Percentiles rank a stretch among this genome's conserved stretches.
phyloP scores from a whole-genome alignment of 2,329 filamentous ascomycete species.

The Talaromyces sp. region DNA sequence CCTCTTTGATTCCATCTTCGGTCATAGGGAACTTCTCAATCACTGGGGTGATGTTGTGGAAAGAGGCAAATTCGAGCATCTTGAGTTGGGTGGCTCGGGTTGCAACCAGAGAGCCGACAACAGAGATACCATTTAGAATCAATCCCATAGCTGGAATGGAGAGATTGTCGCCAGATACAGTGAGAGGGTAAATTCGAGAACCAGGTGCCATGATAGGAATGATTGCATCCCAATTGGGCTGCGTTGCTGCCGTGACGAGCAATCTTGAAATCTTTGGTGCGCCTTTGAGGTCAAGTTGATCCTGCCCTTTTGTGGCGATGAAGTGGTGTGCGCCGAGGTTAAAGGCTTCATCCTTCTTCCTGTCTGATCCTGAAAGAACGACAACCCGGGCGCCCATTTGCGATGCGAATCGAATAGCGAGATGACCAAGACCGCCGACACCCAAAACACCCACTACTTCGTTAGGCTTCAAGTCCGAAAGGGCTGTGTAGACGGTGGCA shows the following conservation, averaged over 20 bases:
- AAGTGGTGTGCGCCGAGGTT: slow-evolving; percentile 53
- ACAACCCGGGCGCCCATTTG: slow-evolving; percentile 65
- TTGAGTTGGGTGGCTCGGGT: slow-evolving; percentile 38
- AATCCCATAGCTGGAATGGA: slow-evolving; percentile 26
- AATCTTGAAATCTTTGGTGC: slow-evolving; percentile 29
- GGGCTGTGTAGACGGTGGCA: slow-evolving; percentile 49
- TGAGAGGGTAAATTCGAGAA: slow-evolving; percentile 31
- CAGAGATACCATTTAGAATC: slow-evolving; percentile 25
- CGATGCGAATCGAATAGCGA: slow-evolving; percentile 67
- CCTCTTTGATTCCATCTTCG: slow-evolving; percentile 26
- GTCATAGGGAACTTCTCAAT: slow-evolving; percentile 40
- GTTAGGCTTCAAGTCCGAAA: slow-evolving; percentile 65
- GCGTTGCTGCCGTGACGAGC: slow-evolving; percentile 31
- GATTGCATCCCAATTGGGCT: slow-evolving; percentile 33
- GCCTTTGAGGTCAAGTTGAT: slow-evolving; percentile 26
- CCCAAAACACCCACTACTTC: slow-evolving; percentile 69
- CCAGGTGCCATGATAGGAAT: slow-evolving; percentile 29
- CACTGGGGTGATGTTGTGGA: slow-evolving; percentile 43
- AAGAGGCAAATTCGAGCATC: slow-evolving; percentile 43
- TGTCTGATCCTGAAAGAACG: slow-evolving; percentile 51
- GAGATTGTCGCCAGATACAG: slow-evolving; percentile 25
- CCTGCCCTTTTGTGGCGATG: slow-evolving; percentile 56
- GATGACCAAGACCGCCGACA: slow-evolving; percentile 68
- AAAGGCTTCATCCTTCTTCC: slow-evolving; percentile 51
- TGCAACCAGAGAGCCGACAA: slow-evolving; percentile 49